Evolutionary conservation across 2,329 filamentous ascomycete genomes (phyloP), one percentile per base, ranked within the genome.

Genomic region (Talaromyces sp.): DNA sequence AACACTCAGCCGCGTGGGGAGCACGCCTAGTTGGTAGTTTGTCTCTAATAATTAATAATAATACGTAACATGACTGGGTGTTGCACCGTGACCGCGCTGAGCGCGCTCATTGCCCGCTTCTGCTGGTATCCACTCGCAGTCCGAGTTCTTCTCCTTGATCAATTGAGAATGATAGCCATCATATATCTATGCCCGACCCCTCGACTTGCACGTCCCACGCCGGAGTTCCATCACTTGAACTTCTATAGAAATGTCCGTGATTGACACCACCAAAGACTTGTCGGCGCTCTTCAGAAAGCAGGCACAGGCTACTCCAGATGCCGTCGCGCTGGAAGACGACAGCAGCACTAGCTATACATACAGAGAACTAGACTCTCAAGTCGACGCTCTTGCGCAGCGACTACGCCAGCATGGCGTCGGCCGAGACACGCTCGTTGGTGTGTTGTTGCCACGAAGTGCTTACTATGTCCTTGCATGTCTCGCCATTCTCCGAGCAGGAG

Each of bases 401-500:
- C 83, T 93, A 57, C 87, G 86, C 51, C 75, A 78, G 59, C 82
- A 88, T 76, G 88, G 89, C 51, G 89, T 93, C 59, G 83, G 85
- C 61, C 87, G 89, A 62, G 89, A 93, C 73, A 83, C 82, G 66
- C 82, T 92, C 19, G 90, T 93, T 33, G 90, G 90, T 58, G 86
- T 93, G 49, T 81, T 93, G 58, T 82, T 93, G 70, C 87, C 86
- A 60, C 86, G 90, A 59, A 91, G 88, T 72, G 88, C 89, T 55
- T 84, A 92, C 75, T 92, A 93, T 75, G 88, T 93, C 63, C 87
- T 93, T 73, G 87, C 89, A 17, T 92, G 88, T 70, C 80, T 93
- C 58, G 90, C 90, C 28, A 86, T 88, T n/a, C 82, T 93, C 44
- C 85, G 88, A 62, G 90, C 90, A 2, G 90, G 90, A 57, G 90